Conservation (phyloP, 2,329 filamentous ascomycete genomes). For the Knufia fluminis region DNA sequence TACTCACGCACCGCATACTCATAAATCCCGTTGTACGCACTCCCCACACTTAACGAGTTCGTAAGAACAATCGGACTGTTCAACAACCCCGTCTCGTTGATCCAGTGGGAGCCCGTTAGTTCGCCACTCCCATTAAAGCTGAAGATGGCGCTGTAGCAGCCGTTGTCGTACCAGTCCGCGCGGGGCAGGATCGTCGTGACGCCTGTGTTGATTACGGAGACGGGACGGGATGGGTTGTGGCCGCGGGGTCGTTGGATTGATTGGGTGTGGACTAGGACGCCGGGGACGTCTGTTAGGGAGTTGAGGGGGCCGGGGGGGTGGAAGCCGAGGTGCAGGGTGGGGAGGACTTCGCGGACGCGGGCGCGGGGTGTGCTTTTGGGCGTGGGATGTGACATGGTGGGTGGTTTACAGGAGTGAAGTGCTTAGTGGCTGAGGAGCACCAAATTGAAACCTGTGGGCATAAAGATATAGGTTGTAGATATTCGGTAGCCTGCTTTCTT, state of each 20-base stretch:
- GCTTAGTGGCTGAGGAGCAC: too few species aligned
- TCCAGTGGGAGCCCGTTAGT: slow-evolving; percentile 53
- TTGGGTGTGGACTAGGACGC: slow-evolving; percentile 33
- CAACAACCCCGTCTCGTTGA: slow-evolving; percentile 52
- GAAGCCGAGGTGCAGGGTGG: slow-evolving; percentile 24
- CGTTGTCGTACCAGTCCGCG: slow-evolving; percentile 33
- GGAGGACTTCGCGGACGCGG: slow-evolving; percentile 30
- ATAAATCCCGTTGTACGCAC: slow-evolving; percentile 50
- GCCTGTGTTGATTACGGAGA: slow-evolving; percentile 31
- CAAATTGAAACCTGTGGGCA: too few species aligned
- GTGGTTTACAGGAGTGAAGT: too few species aligned
- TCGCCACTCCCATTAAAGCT: slow-evolving; percentile 57
- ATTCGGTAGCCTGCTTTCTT: too few species aligned
- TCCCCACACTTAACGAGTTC: slow-evolving; percentile 49
- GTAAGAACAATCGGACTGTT: slow-evolving; percentile 53
- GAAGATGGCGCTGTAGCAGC: slow-evolving; percentile 40
- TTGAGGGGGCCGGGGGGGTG: slow-evolving; percentile 32
- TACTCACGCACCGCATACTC: slow-evolving; percentile 45
- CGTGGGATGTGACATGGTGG: too few species aligned
- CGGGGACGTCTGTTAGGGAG: slow-evolving; percentile 36
- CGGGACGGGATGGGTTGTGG: slow-evolving; percentile 22
- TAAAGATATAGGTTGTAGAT: too few species aligned
- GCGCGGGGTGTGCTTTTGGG: slow-evolving; percentile 1
- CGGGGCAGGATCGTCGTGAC: slow-evolving; percentile 38
- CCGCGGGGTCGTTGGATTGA: slow-evolving; percentile 28